phyloP scores from a whole-genome alignment of 306 rosid species.

The Sophora flavescens region DNA sequence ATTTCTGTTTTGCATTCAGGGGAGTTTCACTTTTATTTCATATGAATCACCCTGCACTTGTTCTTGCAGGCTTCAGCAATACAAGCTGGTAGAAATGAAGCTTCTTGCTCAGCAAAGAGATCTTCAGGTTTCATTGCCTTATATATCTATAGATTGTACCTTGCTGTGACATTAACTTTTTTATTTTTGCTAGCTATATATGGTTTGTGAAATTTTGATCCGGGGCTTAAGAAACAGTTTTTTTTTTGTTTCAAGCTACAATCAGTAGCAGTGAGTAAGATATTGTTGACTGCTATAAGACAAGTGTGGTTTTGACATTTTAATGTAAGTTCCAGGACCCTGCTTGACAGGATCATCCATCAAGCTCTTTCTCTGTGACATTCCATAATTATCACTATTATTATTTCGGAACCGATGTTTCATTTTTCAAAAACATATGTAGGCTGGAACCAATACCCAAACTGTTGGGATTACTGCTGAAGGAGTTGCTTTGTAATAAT shows the following conservation, averaged over 20 bases:
- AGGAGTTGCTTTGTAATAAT: constrained; percentile 2
- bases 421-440: neutral
- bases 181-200: neutral
- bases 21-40: neutral
- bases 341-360: neutral
- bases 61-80: constrained; percentile 71
- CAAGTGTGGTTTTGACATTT: constrained; percentile 7
- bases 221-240: neutral
- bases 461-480: neutral
- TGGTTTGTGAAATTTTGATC: constrained; percentile 24
- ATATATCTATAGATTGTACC: neutral
- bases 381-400: constrained; percentile 17
- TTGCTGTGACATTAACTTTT: neutral
- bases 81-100: constrained; percentile 82
- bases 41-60: neutral
- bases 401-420: constrained; percentile 19
- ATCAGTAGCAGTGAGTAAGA: neutral
- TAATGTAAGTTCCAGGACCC: constrained; percentile 13
- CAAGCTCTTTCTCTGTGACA: constrained; percentile 6
- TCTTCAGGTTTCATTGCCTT: constrained; percentile 64
- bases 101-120: constrained; percentile 86
- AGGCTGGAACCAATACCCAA: neutral
- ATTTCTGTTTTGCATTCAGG: neutral
- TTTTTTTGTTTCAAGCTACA: neutral
- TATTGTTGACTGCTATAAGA: constrained; percentile 8